Evolutionary conservation across 208 protist species (phyloP).

Genomic region (Novymonas esmeraldas): DNA sequence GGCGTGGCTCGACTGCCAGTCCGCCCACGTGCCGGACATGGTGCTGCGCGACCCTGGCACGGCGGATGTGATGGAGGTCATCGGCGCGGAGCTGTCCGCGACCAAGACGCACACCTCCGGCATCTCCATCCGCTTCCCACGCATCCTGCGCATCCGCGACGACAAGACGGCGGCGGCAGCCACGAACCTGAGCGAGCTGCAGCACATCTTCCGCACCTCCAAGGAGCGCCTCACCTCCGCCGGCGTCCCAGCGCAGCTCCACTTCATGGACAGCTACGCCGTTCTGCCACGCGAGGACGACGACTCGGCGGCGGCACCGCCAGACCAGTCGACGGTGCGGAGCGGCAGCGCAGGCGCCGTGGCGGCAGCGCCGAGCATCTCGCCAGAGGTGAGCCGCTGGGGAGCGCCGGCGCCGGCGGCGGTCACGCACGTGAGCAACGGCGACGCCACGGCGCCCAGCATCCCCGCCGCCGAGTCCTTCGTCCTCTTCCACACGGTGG

Average conservation of each 20-base stretch:
- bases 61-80: constrained; percentile 80
- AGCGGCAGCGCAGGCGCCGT: neutral
- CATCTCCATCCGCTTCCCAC: constrained; percentile 80
- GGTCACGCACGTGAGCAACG: constrained; percentile 21
- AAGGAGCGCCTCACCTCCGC: constrained; percentile 21
- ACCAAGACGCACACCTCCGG: constrained; percentile 48
- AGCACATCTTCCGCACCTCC: constrained; percentile 38
- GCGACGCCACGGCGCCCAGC: constrained; percentile 20
- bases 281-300: constrained; percentile 21
- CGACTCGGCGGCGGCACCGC: constrained; percentile 6
- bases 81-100: constrained; percentile 65
- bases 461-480: constrained; percentile 27
- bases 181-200: constrained; percentile 63
- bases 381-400: neutral
- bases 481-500: constrained; percentile 46
- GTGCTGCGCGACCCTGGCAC: constrained; percentile 52
- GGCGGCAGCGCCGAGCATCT: neutral
- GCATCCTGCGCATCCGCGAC: constrained; percentile 58
- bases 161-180: constrained; percentile 73
- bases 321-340: neutral
- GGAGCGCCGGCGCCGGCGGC: neutral
- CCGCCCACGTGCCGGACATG: constrained; percentile 61
- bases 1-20: constrained; percentile 54
- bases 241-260: constrained; percentile 21
- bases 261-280: constrained; percentile 30